Evolutionary conservation across 345 rosid species (phyloP), one percentile per base, ranked within the genome.

Genomic region (Erysimum cheiranthoides): DNA sequence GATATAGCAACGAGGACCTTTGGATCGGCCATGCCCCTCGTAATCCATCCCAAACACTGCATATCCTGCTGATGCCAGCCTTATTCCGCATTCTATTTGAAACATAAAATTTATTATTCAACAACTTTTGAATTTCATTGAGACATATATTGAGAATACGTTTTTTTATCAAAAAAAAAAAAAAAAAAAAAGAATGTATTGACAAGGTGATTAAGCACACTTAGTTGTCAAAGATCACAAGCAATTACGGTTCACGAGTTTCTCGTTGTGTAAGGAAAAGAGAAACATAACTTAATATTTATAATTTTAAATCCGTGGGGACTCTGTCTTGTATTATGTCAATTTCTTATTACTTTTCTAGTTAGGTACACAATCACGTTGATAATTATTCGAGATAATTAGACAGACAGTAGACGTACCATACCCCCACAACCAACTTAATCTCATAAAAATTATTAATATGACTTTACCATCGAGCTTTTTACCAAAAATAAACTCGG

Each of bases 31-130:
- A 42, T 94, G 98, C 1, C 98, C 97, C 74, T 90, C 95, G 21
- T 94, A 90, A 73, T 94, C 97, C 51, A 94, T 82, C 52, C 98
- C 98, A 69, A 89, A 89, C 70, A 88, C 98, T 0, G 91, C 97
- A 60, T 86, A 89, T 17, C 87, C 84, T 1, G 90, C 91, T 16
- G 76, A 34, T 10, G 98, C 93, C 31, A 93, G 79, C 79, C 95
- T 83, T 61, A 78, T 75, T 65, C 98, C 98, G 34, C 96, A 87
- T 77, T 91, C 66, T 39, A 8, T 39, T 21, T 0, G 1, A 60
- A 60, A 43, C 25, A 4, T 32, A 0, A 6, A 46, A 1, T 9
- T 3, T 10, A 46, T 27, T 21, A 25, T 8, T 21, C 11, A 66
- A 34, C 39, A 45, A 14, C 1, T 14, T 28, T 73, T 64, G 39